Conservation (phyloP, 805 yeast genomes). For the Myxozyma kluyveri region DNA sequence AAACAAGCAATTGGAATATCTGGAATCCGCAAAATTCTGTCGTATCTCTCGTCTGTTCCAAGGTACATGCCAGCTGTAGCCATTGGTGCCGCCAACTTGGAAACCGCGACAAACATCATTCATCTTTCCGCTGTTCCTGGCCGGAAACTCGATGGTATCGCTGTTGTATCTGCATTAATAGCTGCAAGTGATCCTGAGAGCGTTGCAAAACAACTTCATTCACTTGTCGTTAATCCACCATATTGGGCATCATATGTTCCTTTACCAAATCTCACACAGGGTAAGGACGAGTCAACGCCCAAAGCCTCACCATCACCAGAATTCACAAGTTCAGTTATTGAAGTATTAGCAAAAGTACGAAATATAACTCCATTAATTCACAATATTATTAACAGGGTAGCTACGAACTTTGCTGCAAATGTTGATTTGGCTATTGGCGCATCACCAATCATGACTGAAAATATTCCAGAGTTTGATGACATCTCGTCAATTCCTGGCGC, state of each 20-base stretch:
- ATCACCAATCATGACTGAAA: slow-evolving; percentile 86
- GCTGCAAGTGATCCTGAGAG: slow-evolving; percentile 53
- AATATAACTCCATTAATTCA: slow-evolving; percentile 63
- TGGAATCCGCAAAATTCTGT: slow-evolving; percentile 57
- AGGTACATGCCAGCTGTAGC: slow-evolving; percentile 57
- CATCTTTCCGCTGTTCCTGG: slow-evolving; percentile 45
- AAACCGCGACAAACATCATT: slow-evolving; percentile 59
- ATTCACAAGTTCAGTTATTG: slow-evolving; percentile 32
- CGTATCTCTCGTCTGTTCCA: slow-evolving; percentile 24
- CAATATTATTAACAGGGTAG: slow-evolving; percentile 87
- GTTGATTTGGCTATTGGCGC: slow-evolving; percentile 80
- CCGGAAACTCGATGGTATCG: slow-evolving; percentile 70
- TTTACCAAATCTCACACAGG: neutral
- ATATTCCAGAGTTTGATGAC: slow-evolving; percentile 62
- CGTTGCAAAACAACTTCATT: slow-evolving; percentile 47
- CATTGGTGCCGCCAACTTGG: slow-evolving; percentile 73
- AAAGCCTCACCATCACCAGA: slow-evolving; percentile 23
- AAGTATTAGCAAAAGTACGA: slow-evolving; percentile 29
- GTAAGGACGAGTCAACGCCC: slow-evolving; percentile 7
- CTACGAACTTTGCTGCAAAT: slow-evolving; percentile 82
- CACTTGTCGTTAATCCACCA: slow-evolving; percentile 37
- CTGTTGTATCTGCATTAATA: slow-evolving; percentile 85
- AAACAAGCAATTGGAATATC: slow-evolving; percentile 64
- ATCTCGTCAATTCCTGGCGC: slow-evolving; percentile 55
- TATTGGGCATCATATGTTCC: slow-evolving; percentile 24